Base-by-base conservation (phyloP, 495 filamentous ascomycete species). In the Daldinia vernicosa region DNA sequence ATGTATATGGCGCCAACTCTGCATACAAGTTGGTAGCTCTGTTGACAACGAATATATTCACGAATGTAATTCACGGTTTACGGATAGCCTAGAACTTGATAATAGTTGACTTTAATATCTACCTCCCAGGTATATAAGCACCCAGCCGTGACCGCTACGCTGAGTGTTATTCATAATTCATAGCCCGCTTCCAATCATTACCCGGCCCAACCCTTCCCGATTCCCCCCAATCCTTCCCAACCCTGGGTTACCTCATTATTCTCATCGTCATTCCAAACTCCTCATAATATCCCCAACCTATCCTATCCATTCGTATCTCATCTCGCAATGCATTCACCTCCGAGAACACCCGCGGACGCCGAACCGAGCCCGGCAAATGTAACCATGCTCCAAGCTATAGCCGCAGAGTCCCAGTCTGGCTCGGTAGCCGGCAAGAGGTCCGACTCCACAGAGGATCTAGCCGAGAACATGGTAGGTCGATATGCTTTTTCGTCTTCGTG, bases 331-430 rank as follows among this genome's bases (percentile, higher is more conserved):
- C 80, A 78, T 76, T 84, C 83, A 5, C 75, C 83, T 4, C 81
- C 83, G 57, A 80, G 82, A 6, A 85, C 81, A 28, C 76, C 79
- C 24, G 80, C 75, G 61, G 72, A 77, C 6, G 79, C 81, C 7
- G 73, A 63, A 1, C 81, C 81, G n/a, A 84, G 65, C 2, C 83
- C 84, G 1, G 79, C 79, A 37, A 82, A 59, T 19, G 75, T 74
- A 3, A 78, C 80, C 60, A 83, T 58, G 2, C 79, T 79, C 83
- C 83, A 84, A 5, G 81, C 79, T 5, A 85, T 71, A 32, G 83
- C 76, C 3, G 76, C 79, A 15, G 76, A 75, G 56, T 85, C 84
- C 81, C 82, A 83, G 45, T 85, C 83, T 27, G 80, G 74, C 9
- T 78, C 80, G 9, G 74, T 70, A 4, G 72, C 72, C 14, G 76